Percentiles rank a stretch among this genome's conserved stretches.
Conservation (phyloP, 208 protist genomes). For the Endotrypanum monterogeii region DNA sequence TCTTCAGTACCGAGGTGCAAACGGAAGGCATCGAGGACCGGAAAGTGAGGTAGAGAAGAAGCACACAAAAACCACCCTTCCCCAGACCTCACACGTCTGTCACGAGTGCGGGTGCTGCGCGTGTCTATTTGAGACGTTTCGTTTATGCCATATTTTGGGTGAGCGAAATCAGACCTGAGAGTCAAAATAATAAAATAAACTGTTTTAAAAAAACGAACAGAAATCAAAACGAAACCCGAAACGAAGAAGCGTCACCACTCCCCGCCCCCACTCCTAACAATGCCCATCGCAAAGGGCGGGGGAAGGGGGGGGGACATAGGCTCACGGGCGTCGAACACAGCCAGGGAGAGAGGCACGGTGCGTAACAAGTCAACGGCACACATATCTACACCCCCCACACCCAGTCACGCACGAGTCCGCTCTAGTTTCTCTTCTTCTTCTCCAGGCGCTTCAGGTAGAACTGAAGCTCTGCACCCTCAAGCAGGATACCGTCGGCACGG, state of each 20-base stretch:
- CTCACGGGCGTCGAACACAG: too few relatives aligned
- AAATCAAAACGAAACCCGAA: too few relatives aligned
- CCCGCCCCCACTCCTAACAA: too few relatives aligned
- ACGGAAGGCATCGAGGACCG: background rate
- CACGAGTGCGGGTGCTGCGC: background rate
- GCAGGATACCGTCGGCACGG: constrained; percentile 97
- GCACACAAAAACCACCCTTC: background rate
- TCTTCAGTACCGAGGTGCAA: background rate
- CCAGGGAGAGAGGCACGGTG: background rate
- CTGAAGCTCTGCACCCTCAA: constrained; percentile 99
- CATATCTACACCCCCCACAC: background rate
- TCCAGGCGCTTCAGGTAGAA: constrained; percentile 99
- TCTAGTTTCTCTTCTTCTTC: constrained; percentile 96
- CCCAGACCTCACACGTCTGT: background rate
- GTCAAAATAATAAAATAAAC: background rate
- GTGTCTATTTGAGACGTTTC: background rate
- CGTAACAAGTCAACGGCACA: background rate
- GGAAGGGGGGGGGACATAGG: too few relatives aligned
- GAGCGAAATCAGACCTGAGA: background rate
- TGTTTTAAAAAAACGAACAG: too few relatives aligned
- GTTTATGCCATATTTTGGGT: background rate
- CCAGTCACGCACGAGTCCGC: background rate
- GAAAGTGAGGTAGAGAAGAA: background rate
- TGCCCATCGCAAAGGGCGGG: too few relatives aligned
- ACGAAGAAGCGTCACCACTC: too few relatives aligned